phyloP scores from a whole-genome alignment of 345 rosid species.

The Hypericum androsaemum region DNA sequence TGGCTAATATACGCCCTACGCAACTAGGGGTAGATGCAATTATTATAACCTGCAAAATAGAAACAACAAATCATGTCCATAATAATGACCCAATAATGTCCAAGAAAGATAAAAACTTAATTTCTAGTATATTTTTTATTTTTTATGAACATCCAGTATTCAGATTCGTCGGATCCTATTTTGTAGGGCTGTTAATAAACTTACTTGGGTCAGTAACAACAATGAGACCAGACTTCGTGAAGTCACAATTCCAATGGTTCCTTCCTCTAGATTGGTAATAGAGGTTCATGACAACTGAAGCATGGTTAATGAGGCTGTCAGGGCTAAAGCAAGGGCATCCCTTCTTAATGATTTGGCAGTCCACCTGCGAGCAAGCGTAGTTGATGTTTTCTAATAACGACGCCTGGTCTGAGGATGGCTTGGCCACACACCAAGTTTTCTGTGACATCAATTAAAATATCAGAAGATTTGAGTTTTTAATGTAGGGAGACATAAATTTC shows the following conservation, averaged over 20 bases:
- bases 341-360: slow-evolving; percentile 36
- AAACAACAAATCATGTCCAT: background rate
- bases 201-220: slow-evolving; percentile 55
- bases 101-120: too few relatives aligned
- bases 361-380: slow-evolving; percentile 49
- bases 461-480: too few relatives aligned
- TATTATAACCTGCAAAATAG: slow-evolving; percentile 10
- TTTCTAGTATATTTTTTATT: too few relatives aligned
- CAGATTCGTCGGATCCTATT: background rate
- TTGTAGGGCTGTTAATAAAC: background rate
- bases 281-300: slow-evolving; percentile 65
- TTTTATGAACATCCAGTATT: too few relatives aligned
- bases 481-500: too few relatives aligned
- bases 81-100: background rate
- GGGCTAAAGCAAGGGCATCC: slow-evolving; percentile 50
- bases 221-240: slow-evolving; percentile 47
- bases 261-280: slow-evolving; percentile 58
- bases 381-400: slow-evolving; percentile 39
- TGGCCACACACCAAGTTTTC: slow-evolving; percentile 70
- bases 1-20: too few relatives aligned
- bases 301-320: slow-evolving; percentile 41
- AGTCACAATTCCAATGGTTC: slow-evolving; percentile 58
- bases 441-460: slow-evolving; percentile 8
- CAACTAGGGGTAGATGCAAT: slow-evolving; percentile 10
- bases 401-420: slow-evolving; percentile 52